Evolutionary conservation across 116 monocot species (phyloP), one percentile per base, ranked within the genome.

Genomic region (Cymodocea nodosa): DNA sequence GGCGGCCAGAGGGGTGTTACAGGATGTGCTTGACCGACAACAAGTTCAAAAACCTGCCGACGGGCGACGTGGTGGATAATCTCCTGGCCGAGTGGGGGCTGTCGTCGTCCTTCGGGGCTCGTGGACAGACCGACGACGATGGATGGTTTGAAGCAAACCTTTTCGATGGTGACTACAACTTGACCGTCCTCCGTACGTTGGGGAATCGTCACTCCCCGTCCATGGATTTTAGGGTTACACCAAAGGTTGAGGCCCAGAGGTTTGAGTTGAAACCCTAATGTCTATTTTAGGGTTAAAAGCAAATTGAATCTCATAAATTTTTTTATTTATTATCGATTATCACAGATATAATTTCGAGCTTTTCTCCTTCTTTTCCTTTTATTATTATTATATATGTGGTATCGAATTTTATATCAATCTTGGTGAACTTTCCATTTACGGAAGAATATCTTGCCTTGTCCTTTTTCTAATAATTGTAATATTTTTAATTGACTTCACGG

Each of bases 91-190:
- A 73, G 50, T 73, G 73, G 73, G 78, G 68, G 53, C 58, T 52
- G 15, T 6, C 34, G 11, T 15, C 24, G 4, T 23, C 14, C 13
- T 56, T 56, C 2, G 20, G 15, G 18, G 5, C 56, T 1, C 22
- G 5, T n/a, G 63, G 14, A n/a, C 23, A 25, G 17, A 54, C 52
- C 13, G 71, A 64, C 23, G 52, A 16, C 7, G 40, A 76, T 51
- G 93, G 93, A 16, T 63, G 74, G 35, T 69, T 72, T n/a, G 77
- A 84, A 62, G 52, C 79, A 13, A 24, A 52, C 17, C 85, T 92
- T 62, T 77, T 77, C 73, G 81, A 85, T 25, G 92, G 93, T 7
- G 89, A 93, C 10, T 83, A 85, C 53, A 71, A 73, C 22, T 59
- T 86, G 35, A 77, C 16, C 13, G 36, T 87, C 19, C 53, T 15